Percentiles rank a stretch among this genome's conserved stretches.
These are phyloP conservation scores for Phytophthora cryptogea DNA, from an alignment of 352 stramenopile genomes.

Conservation along the genomic window DNA sequence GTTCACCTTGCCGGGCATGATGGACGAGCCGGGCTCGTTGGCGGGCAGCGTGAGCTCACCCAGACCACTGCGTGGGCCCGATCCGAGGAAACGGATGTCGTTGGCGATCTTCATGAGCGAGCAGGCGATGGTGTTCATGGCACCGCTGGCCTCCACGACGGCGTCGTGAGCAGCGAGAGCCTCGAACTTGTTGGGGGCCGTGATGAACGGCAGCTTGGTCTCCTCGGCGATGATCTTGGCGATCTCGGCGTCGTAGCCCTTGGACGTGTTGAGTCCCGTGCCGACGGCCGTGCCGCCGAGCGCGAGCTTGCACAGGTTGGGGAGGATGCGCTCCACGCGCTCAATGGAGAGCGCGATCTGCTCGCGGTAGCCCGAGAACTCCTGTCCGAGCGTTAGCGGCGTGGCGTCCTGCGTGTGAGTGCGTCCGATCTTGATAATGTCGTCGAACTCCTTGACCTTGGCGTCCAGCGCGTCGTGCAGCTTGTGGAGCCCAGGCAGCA, in stretches of 20 bases:
- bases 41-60: conserved; percentile 67
- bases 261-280: conserved; percentile 91
- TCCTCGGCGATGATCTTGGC: conserved; percentile 92
- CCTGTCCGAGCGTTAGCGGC: conserved; percentile 96
- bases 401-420: conserved; percentile 96
- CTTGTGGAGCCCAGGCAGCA: conserved; percentile 75
- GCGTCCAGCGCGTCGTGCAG: conserved; percentile 84
- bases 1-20: conserved; percentile 83
- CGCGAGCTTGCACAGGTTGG: conserved; percentile 91
- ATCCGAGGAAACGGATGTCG: conserved; percentile 76
- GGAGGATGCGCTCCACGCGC: conserved; percentile 83
- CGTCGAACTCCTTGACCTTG: conserved; percentile 92
- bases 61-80: conserved; percentile 58
- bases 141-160: conserved; percentile 67
- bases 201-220: conserved; percentile 93
- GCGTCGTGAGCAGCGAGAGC: conserved; percentile 71
- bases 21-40: conserved; percentile 75
- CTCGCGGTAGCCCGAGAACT: conserved; percentile 95
- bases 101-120: conserved; percentile 84
- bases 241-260: conserved; percentile 95
- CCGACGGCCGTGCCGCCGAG: conserved; percentile 96
- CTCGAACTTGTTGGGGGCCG: conserved; percentile 97
- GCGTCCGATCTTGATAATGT: conserved; percentile 97
- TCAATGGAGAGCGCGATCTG: conserved; percentile 93
- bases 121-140: conserved; percentile 74